Conservation (phyloP, 2,329 filamentous ascomycete genomes). For the Pestalotiopsis sp. region DNA sequence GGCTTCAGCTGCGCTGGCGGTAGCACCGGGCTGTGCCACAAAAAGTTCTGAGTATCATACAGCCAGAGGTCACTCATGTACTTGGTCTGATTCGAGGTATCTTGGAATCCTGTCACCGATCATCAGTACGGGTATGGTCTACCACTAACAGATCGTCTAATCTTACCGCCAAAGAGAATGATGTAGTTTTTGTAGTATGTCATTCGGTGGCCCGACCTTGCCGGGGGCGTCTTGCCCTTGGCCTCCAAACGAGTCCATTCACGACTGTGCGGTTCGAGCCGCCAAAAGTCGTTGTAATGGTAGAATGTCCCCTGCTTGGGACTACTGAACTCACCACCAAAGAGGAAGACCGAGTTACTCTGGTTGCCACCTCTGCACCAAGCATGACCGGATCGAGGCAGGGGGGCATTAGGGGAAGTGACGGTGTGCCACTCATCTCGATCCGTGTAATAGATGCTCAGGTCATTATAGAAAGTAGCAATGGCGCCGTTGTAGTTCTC, state of each 20-base stretch:
- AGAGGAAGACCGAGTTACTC: slow-evolving; percentile 82
- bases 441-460: slow-evolving; percentile 75
- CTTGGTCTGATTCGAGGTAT: slow-evolving; percentile 92
- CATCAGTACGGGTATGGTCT: slow-evolving; percentile 14
- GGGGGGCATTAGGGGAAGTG: slow-evolving; percentile 86
- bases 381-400: slow-evolving; percentile 90
- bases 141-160: not conserved
- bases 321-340: slow-evolving; percentile 89
- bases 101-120: slow-evolving; percentile 71
- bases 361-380: slow-evolving; percentile 89
- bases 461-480: slow-evolving; percentile 71
- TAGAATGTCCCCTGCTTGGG: slow-evolving; percentile 99
- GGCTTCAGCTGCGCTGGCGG: slow-evolving; percentile 84
- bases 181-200: slow-evolving; percentile 98
- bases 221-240: slow-evolving; percentile 77
- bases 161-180: slow-evolving; percentile 76
- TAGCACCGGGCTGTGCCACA: slow-evolving; percentile 78
- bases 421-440: slow-evolving; percentile 89
- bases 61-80: slow-evolving; percentile 95
- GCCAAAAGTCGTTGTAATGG: slow-evolving; percentile 99
- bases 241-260: slow-evolving; percentile 92
- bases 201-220: slow-evolving; percentile 92
- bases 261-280: slow-evolving; percentile 77
- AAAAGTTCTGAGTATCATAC: slow-evolving; percentile 86
- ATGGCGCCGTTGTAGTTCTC: slow-evolving; percentile 94